A percentile compares a stretch with the other conserved stretches of the same genome.
Conservation (phyloP, 306 rosid species). For the Vigna radiata region DNA sequence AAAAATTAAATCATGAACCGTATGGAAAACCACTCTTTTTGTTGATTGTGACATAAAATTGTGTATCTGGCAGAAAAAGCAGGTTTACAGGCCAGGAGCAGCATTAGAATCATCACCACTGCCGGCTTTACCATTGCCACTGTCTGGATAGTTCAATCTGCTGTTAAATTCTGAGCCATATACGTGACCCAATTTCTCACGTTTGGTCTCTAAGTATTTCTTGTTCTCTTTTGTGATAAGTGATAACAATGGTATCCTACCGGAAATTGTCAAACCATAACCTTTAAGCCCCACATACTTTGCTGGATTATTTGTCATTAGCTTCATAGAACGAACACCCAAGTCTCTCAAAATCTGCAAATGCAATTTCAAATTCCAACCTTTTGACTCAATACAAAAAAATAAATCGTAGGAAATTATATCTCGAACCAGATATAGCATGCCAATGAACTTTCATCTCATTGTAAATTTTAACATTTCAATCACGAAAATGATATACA, state of each 20-base stretch:
- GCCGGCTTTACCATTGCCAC: slow-evolving; percentile 47
- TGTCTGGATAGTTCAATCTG: slow-evolving; percentile 45
- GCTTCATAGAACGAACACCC: slow-evolving; percentile 84
- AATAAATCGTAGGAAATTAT: slow-evolving; percentile 20
- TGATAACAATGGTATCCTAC: slow-evolving; percentile 77
- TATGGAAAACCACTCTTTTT: slow-evolving; percentile 32
- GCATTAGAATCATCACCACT: slow-evolving; percentile 49
- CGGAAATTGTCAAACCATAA: slow-evolving; percentile 76
- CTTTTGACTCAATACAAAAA: slow-evolving; percentile 6
- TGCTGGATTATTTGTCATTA: slow-evolving; percentile 90
- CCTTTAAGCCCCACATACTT: slow-evolving; percentile 87
- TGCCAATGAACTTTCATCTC: slow-evolving; percentile 2
- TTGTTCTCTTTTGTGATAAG: slow-evolving; percentile 75
- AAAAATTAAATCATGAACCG: slow-evolving; percentile 17
- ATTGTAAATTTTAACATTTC: not conserved
- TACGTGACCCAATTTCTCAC: slow-evolving; percentile 78
- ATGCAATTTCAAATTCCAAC: slow-evolving; percentile 25
- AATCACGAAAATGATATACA: too few relatives aligned
- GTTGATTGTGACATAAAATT: slow-evolving; percentile 15
- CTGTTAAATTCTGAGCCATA: slow-evolving; percentile 57
- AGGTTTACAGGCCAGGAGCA: slow-evolving; percentile 45
- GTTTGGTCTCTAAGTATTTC: slow-evolving; percentile 79
- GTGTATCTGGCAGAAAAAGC: slow-evolving; percentile 4
- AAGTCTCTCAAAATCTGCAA: slow-evolving; percentile 81
- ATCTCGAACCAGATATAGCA: slow-evolving; percentile 15